Conservation (phyloP, 345 rosid species). For the Citrus medica region DNA sequence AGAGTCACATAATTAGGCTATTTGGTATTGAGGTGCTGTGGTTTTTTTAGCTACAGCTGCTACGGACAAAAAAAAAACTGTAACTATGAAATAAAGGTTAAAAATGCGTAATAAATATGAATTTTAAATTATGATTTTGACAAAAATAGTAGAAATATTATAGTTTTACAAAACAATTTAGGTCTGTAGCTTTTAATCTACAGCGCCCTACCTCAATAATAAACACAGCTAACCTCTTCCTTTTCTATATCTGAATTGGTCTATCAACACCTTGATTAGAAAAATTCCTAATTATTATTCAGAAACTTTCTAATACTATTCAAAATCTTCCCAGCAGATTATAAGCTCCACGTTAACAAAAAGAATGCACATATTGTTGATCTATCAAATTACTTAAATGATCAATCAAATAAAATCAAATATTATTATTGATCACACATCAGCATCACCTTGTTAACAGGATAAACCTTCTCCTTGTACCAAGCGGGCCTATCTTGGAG, state of each 20-base stretch:
- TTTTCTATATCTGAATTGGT: background rate
- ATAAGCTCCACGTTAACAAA: background rate
- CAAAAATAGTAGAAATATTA: no score
- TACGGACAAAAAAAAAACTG: no score
- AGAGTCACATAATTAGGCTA: background rate
- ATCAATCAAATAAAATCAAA: background rate
- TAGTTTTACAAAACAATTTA: no score
- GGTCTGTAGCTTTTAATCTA: no score
- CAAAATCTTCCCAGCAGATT: background rate
- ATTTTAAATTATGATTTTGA: no score
- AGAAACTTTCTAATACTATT: background rate
- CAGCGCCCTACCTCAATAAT: no score
- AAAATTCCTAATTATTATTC: no score
- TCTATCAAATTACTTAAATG: no score
- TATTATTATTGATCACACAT: background rate
- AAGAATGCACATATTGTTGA: background rate
- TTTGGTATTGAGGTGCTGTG: no score
- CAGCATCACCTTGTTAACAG: slow-evolving; percentile 62
- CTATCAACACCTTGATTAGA: background rate
- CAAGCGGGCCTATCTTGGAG: slow-evolving; percentile 80
- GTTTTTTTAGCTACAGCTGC: rapidly evolving
- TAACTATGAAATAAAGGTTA: no score
- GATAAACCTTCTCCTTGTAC: slow-evolving; percentile 86
- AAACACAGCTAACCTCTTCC: no score
- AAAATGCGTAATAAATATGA: no score